Base-by-base conservation (phyloP, 495 filamentous ascomycete species). In the Penicillium turbatum region DNA sequence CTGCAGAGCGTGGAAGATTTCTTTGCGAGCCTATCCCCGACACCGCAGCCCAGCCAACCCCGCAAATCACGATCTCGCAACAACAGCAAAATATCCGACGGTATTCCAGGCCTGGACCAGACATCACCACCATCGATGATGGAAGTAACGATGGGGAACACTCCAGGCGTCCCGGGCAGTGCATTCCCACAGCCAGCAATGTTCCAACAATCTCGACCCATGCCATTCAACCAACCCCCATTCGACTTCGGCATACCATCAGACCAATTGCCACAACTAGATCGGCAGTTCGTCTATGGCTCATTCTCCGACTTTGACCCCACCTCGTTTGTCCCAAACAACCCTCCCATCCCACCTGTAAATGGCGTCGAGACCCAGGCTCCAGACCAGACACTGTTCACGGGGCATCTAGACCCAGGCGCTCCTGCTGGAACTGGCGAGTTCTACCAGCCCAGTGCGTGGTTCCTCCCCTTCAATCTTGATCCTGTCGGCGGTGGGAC, bases 401-500 rank as follows among this genome's bases (percentile, higher is more conserved):
- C 68, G 1, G 65, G 66, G 19, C 69, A 75, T 15, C 56, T 73
- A 0, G 72, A 75, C 31, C 69, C 72, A 26, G 62, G 67, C 36
- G 70, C 72, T 0, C 72, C 73, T 0, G 67, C 73, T 2, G 73
- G 72, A 9, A 64, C 66, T 1, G 72, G 69, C 39, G 73, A 76
- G 41, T 74, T 64, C 59, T 72, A 73, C 57, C 75, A 79, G 37
- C 72, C 86, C 1, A 90, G 85, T 48, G 90, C 91, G 19, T 97
- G 92, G 92, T 96, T 96, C 69, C 84, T 95, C 74, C 92, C 92
- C 2, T 97, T 96, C 72, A 97, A 96, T 62, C 82, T 92, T 71
- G 87, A 90, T 56, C 89, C 88, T 5, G 49, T 73, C 30, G 64
- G 66, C 34, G 58, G 27, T 26, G 54, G 19, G 5, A 49, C 15